Conservation (phyloP, 306 rosid genomes). For the Fragaria vesca region DNA sequence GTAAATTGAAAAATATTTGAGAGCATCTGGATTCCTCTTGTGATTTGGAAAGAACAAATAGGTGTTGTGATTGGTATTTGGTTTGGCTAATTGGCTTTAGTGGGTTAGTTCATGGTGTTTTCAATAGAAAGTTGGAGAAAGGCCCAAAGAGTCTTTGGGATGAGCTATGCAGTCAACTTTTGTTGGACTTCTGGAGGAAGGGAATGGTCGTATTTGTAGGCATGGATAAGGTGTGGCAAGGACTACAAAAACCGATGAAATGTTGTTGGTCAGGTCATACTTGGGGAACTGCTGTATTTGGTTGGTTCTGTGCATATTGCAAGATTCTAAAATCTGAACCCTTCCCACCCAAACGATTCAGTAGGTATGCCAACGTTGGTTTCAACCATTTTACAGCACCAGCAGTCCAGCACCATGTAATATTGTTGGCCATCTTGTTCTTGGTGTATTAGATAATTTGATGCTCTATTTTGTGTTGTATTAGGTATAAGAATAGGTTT, state of each 20-base stretch:
- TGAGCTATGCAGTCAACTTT: conserved; percentile 14
- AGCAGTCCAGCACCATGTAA: too few species aligned
- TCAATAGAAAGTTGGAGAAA: not conserved
- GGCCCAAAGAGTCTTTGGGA: not conserved
- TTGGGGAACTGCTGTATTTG: not conserved
- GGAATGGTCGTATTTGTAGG: not conserved
- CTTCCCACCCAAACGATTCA: not conserved
- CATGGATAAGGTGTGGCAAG: not conserved
- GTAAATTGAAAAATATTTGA: too few species aligned
- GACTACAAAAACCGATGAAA: not conserved
- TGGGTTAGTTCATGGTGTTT: conserved; percentile 1
- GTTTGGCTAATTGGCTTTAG: not conserved
- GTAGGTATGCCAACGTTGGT: not conserved
- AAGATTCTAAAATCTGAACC: not conserved
- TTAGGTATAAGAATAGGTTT: not conserved
- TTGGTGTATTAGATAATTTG: not conserved
- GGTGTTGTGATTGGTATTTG: not conserved
- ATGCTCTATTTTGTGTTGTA: not conserved
- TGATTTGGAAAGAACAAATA: not conserved
- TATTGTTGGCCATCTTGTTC: not conserved
- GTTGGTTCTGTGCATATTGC: not conserved
- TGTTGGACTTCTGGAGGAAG: not conserved
- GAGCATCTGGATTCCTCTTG: conserved; percentile 1
- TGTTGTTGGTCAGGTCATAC: not conserved
- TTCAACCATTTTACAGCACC: too few species aligned